phyloP scores from a whole-genome alignment of 495 filamentous ascomycete genomes.

The Penicillium odoratum region DNA sequence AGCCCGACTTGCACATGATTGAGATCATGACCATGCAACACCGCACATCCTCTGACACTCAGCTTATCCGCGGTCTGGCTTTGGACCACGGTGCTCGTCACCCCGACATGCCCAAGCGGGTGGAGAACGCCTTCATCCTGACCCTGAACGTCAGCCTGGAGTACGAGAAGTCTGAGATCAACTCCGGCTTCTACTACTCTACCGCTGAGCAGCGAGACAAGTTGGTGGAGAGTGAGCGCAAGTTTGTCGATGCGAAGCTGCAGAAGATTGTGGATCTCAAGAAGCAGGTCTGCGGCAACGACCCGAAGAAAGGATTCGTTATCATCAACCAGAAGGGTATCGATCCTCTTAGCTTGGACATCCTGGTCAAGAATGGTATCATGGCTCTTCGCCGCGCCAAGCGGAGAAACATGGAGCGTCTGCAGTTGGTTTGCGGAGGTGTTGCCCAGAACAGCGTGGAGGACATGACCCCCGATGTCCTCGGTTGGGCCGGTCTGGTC shows the following conservation, averaged over 20 bases:
- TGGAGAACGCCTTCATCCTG: slow-evolving; percentile 94
- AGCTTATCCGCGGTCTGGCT: slow-evolving; percentile 88
- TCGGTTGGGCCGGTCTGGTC: slow-evolving; percentile 94
- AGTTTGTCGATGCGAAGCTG: slow-evolving; percentile 95
- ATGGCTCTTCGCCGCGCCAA: slow-evolving; percentile 91
- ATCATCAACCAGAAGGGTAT: slow-evolving; percentile 99
- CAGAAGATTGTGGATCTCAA: slow-evolving; percentile 98
- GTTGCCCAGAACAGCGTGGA: slow-evolving; percentile 93
- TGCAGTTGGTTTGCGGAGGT: slow-evolving; percentile 93
- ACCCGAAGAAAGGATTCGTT: slow-evolving; percentile 93
- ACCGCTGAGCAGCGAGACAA: slow-evolving; percentile 95
- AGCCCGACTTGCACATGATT: slow-evolving; percentile 98
- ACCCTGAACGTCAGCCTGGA: slow-evolving; percentile 96
- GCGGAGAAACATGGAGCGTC: slow-evolving; percentile 96
- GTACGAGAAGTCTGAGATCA: slow-evolving; percentile 99
- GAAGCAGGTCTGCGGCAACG: slow-evolving; percentile 94
- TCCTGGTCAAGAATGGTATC: slow-evolving; percentile 96
- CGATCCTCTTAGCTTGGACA: slow-evolving; percentile 91
- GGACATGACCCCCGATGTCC: slow-evolving; percentile 80
- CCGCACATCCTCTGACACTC: slow-evolving; percentile 91
- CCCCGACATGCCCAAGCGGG: slow-evolving; percentile 95
- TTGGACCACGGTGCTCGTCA: slow-evolving; percentile 96
- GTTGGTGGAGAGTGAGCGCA: slow-evolving; percentile 93
- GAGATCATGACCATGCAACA: slow-evolving; percentile 99
- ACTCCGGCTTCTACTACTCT: slow-evolving; percentile 98